Evolutionary conservation across 257 asterid species (phyloP), one percentile per base, ranked within the genome.

Genomic region (Solanum chaucha): DNA sequence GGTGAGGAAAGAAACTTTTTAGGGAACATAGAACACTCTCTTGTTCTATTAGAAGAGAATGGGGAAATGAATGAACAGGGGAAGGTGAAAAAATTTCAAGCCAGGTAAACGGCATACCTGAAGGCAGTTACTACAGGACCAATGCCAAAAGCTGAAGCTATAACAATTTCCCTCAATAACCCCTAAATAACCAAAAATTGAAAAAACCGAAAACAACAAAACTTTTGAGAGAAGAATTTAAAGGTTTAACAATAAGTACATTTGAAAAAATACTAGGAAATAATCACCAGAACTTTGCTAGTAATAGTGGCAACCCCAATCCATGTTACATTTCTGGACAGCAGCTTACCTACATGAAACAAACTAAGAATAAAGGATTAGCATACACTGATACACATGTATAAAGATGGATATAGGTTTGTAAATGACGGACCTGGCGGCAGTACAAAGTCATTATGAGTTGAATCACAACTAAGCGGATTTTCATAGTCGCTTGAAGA

Each of bases 221-320:
- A 61, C n/a, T 20, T 11, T 44, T 34, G 55, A 65, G 17, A 22
- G 24, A 32, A 85, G 4, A 14, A 26, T 8, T 34, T 30, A 64
- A 17, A 36, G 51, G 48, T 36, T 83, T 10, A 59, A 36, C 36
- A 24, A 36, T 41, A 41, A 24, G 55, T 78, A 48, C 36, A 46
- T 35, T 58, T 73, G 34, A 77, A 78, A 36, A 48, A 32, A 10
- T 7, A 58, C 20, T 34, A 40, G 24, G 36, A 32, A 80, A 89
- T 13, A 61, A 90, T 89, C 73, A 90, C 92, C 93, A 90, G 40
- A 86, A 91, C 89, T 87, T 91, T 91, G 91, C 91, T 92, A 32
- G 90, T 67, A n/a, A 91, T 85, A 36, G 90, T 86, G 83, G 93
- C 91, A 88, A 91, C 86, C 46, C 92, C 89, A 82, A 90, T 84